Base-by-base conservation (phyloP, 1,284 basidiomycete genomes). In the Mycosarcoma mackinlayi region DNA sequence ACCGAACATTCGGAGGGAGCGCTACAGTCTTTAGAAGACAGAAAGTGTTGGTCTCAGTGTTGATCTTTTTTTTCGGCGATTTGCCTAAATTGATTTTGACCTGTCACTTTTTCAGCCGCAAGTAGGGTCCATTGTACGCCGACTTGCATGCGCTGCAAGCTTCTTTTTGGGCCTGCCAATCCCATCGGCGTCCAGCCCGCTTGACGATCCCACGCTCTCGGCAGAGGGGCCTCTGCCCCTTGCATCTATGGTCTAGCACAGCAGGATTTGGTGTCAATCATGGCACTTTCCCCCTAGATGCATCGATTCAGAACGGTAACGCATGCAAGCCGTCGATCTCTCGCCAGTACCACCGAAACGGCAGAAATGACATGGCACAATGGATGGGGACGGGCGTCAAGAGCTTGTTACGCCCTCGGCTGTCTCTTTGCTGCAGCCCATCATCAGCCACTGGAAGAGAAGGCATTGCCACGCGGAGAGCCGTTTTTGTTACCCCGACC, bases 31-130 rank as follows among this genome's bases (percentile, higher is more conserved):
- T n/a, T n/a, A n/a, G n/a, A n/a, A n/a, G n/a, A n/a, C n/a, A n/a
- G n/a, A 35, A 33, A 45, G 61, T 57, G 49, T 58, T 53, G 48
- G 48, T 64, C 51, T 58, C 62, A 58, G 50, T 58, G 62, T 64
- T 64, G 54, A 35, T 64, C 54, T 63, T 23, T 28, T 41, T 18
- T 8, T 39, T 30, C n/a, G n/a, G n/a, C n/a, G n/a, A n/a, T n/a
- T n/a, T n/a, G n/a, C n/a, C n/a, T n/a, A n/a, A n/a, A n/a, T n/a
- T n/a, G n/a, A n/a, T n/a, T 39, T 35, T 31, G 45, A 54, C 58
- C 50, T 53, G 51, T 55, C 51, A 49, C 40, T 27, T 27, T 18
- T 16, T 10, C 30, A 31, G 14, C 14, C 11, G 21, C 16, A 30
- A 9, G 23, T 39, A 25, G 13, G 19, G 14, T 14, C 34, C 24